Base-by-base conservation (phyloP, 495 filamentous ascomycete genomes). In the Cenococcum geophilum region DNA sequence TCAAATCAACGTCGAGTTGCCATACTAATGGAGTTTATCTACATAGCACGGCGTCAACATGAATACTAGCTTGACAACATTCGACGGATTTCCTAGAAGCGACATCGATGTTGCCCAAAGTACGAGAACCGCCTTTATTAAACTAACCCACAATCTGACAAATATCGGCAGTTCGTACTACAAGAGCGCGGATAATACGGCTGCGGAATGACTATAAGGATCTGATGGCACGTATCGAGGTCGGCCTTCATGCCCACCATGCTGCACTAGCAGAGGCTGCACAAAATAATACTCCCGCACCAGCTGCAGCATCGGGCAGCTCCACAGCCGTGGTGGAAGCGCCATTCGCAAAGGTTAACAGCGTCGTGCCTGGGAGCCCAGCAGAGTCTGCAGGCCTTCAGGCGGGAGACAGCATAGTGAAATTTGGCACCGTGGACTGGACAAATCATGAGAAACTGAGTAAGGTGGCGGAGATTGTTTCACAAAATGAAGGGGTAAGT, bases 31-130 rank as follows among this genome's bases (percentile, higher is more conserved):
- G 11, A 25, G 8, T 5, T 32, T 32, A 59, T 23, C 16, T 58
- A 35, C 65, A 50, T 63, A 96, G 93, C 93, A 97, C 74, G 84
- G 86, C 43, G 93, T 96, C 48, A 86, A 86, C 62, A 97, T 99
- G 95, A 88, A 84, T 71, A 96, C 95, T 2, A 78, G 81, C 47
- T 78, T 99, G 51, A 89, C 88, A 4, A 97, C 95, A 1, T 84
- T 86, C 57, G 95, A 99, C 75, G 95, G 92, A 53, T 99, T 88
- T 72, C 95, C 95, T 35, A 82, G 95, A 67, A 85, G 86, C 63
- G 95, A 99, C 73, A 84, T 99, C 58, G 95, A 99, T 72, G 86
- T 99, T 63, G 89, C 95, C 34, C 92, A 96, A 75, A 95, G 90
- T 93, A 84, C 68, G 80, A 50, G 22, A 12, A 16, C 58, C 23